These are phyloP conservation scores for Cardiospermum halicacabum DNA, from an alignment of 345 rosid genomes.

Conservation along the genomic window DNA sequence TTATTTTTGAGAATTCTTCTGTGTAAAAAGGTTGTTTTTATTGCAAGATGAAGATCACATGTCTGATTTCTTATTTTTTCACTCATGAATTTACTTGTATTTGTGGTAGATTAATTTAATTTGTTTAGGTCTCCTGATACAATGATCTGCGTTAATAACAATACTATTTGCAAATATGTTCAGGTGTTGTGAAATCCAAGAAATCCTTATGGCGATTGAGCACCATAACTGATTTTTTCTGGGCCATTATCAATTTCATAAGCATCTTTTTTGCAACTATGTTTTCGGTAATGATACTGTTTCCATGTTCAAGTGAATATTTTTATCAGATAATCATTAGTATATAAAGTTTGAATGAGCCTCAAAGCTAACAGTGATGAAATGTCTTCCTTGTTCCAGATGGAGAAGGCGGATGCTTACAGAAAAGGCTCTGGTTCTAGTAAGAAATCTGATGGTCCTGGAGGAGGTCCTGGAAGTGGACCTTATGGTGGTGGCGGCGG, in stretches of 20 bases:
- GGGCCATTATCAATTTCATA: conserved; percentile 62
- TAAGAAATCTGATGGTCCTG: conserved; percentile 88
- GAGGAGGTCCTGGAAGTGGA: conserved; percentile 81
- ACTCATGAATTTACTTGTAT: not conserved
- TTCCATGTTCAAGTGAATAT: not conserved
- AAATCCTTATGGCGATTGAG: conserved; percentile 60
- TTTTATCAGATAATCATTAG: not conserved
- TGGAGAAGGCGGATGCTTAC: conserved; percentile 77
- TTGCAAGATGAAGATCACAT: not conserved
- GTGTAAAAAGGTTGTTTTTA: not conserved
- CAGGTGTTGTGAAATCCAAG: conserved; percentile 55
- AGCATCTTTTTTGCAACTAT: conserved; percentile 56
- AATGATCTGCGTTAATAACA: not conserved
- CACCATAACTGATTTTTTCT: conserved; percentile 61
- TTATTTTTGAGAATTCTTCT: not conserved
- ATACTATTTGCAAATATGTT: conserved; percentile 1
- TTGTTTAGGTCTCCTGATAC: not conserved
- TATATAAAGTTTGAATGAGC: not conserved
- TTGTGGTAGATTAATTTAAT: not conserved
- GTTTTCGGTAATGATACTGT: conserved; percentile 53
- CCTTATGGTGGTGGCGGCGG: conserved; percentile 32
- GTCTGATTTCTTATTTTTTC: not conserved
- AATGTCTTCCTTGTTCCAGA: conserved; percentile 31
- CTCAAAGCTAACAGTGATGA: not conserved
- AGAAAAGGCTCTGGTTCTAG: conserved; percentile 59